Conservation (phyloP, 106 monocot genomes). For the Phalaenopsis equestris region DNA sequence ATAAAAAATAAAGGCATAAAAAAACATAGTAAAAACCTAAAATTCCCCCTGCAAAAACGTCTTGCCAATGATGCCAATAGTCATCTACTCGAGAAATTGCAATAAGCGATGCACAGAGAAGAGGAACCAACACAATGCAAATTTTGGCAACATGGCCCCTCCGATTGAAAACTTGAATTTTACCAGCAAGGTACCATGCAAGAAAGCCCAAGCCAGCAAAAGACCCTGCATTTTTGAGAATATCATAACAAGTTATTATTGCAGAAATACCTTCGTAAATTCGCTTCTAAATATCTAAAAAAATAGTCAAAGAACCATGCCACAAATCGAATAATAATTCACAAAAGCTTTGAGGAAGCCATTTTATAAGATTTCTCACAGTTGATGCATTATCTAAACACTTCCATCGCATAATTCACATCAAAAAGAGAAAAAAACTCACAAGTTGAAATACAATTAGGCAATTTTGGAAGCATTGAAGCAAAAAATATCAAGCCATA, state of each 20-base stretch:
- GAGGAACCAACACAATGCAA: slow-evolving; percentile 47
- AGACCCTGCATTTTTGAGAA: slow-evolving; percentile 1
- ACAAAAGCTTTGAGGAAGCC: no score
- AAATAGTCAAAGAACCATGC: no score
- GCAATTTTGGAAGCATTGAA: neutral
- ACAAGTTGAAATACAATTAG: no score
- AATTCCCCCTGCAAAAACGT: slow-evolving; percentile 53
- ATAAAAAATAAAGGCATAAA: no score
- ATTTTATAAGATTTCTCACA: no score
- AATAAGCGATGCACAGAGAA: slow-evolving; percentile 48
- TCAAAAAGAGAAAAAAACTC: no score
- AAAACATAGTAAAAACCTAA: slow-evolving; percentile 20
- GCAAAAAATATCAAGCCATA: neutral
- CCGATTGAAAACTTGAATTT: slow-evolving; percentile 50
- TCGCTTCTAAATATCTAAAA: no score
- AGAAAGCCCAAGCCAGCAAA: slow-evolving; percentile 17
- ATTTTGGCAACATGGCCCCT: slow-evolving; percentile 64
- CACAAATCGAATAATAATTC: no score
- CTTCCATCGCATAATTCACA: no score
- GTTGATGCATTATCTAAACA: no score
- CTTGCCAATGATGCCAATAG: slow-evolving; percentile 82
- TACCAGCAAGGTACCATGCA: slow-evolving; percentile 50
- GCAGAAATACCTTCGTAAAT: no score
- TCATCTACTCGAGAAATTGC: slow-evolving; percentile 66
- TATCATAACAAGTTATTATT: no score